Conservation (phyloP, 2,329 filamentous ascomycete species). For the Colletotrichum kahawae region DNA sequence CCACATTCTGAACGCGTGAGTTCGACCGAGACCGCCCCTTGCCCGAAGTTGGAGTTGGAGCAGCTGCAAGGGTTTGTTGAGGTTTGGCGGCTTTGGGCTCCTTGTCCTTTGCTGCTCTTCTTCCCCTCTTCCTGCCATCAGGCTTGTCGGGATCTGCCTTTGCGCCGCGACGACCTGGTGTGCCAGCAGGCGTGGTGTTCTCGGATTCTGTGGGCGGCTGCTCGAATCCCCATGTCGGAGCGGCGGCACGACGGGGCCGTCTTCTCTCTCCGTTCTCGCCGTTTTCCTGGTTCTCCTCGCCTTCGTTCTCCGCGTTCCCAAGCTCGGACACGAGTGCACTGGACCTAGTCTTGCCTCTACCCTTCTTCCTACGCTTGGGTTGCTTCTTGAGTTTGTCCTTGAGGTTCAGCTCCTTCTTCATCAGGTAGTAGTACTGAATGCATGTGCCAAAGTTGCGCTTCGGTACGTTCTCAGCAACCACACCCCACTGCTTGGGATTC, state of each 20-base stretch:
- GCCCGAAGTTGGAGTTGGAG: slow-evolving; percentile 40
- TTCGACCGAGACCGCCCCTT: slow-evolving; percentile 61
- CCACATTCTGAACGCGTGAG: slow-evolving; percentile 53
- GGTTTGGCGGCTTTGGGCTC: slow-evolving; percentile 45
- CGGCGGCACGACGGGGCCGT: slow-evolving; percentile 67
- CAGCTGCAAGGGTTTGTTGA: slow-evolving; percentile 46
- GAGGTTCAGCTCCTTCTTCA: slow-evolving; percentile 75
- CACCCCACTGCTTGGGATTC: slow-evolving; percentile 82
- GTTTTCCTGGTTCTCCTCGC: slow-evolving; percentile 59
- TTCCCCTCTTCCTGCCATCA: slow-evolving; percentile 45
- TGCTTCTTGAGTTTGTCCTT: slow-evolving; percentile 77
- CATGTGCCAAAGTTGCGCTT: slow-evolving; percentile 77
- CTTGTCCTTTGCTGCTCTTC: slow-evolving; percentile 44
- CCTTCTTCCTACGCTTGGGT: slow-evolving; percentile 55
- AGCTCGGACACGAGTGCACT: slow-evolving; percentile 72
- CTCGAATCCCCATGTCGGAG: slow-evolving; percentile 75
- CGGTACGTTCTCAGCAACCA: slow-evolving; percentile 71
- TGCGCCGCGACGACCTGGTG: slow-evolving; percentile 58
- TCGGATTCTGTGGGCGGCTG: slow-evolving; percentile 65
- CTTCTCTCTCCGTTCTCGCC: slow-evolving; percentile 66
- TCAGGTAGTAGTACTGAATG: slow-evolving; percentile 87
- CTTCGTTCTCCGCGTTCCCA: slow-evolving; percentile 63
- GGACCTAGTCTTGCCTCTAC: slow-evolving; percentile 62
- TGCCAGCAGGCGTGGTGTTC: slow-evolving; percentile 60
- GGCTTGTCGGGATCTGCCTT: slow-evolving; percentile 50